Evolutionary conservation across 441 rosid genomes (phyloP).

Genomic region (Monsonia emarginata): DNA sequence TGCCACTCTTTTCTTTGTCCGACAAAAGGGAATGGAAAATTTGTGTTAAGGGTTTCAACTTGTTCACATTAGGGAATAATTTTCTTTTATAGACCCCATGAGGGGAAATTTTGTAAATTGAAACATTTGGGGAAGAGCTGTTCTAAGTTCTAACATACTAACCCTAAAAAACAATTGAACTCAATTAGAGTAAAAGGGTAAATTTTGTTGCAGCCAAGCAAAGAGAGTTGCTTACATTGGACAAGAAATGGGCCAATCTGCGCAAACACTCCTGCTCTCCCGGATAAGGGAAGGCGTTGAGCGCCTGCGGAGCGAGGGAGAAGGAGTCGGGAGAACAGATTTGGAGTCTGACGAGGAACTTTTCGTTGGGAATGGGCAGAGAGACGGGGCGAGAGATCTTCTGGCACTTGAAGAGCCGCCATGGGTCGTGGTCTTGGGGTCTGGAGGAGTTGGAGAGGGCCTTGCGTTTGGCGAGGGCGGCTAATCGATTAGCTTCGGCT

Average conservation of each 20-base stretch:
- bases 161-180: no score
- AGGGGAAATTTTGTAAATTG: no score
- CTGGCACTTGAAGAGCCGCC: constrained; percentile 65
- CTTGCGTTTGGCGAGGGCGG: constrained; percentile 51
- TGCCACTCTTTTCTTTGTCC: no score
- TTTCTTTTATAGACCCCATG: no score
- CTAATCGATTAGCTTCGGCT: constrained; percentile 51
- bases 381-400: constrained; percentile 39
- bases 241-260: constrained; percentile 38
- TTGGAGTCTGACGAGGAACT: constrained; percentile 64
- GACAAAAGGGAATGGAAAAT: no score
- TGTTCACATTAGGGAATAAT: no score
- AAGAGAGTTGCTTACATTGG: constrained; percentile 48
- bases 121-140: no score
- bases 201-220: no score
- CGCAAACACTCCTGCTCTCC: constrained; percentile 49
- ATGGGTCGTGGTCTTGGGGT: constrained; percentile 27
- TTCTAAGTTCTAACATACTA: no score
- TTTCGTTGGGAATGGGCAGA: constrained; percentile 31
- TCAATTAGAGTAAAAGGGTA: no score
- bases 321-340: constrained; percentile 81
- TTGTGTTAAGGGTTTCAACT: no score
- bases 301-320: constrained; percentile 41
- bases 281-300: constrained; percentile 42
- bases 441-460: no score